Conservation (phyloP, 2,329 filamentous ascomycete species). For the Metarhizium guizhouense region DNA sequence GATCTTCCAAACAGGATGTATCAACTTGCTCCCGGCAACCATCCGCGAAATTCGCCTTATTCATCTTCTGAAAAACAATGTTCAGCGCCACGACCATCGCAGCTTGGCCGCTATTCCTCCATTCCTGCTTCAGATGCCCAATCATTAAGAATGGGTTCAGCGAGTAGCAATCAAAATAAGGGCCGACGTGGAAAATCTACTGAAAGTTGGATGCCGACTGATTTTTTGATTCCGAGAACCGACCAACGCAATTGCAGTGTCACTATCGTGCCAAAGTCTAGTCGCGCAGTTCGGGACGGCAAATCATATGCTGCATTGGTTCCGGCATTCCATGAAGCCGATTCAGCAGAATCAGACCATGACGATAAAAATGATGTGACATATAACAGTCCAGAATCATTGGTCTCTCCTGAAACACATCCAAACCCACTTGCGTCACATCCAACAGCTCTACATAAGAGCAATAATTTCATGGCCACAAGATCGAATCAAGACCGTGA, state of each 20-base stretch:
- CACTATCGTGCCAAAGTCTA: background rate
- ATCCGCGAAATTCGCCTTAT: slow-evolving; percentile 33
- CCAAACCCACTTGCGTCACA: slow-evolving; percentile 48
- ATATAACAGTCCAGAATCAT: slow-evolving; percentile 15
- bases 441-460: slow-evolving; percentile 21
- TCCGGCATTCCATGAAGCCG: slow-evolving; percentile 33
- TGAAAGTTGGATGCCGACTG: slow-evolving; percentile 45
- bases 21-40: slow-evolving; percentile 35
- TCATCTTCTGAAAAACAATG: slow-evolving; percentile 38
- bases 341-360: slow-evolving; percentile 31
- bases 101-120: slow-evolving; percentile 39
- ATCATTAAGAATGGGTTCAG: slow-evolving; percentile 16
- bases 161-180: slow-evolving; percentile 17
- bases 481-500: slow-evolving; percentile 2
- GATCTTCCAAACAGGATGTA: slow-evolving; percentile 49
- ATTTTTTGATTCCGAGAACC: slow-evolving; percentile 45
- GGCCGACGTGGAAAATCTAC: slow-evolving; percentile 38
- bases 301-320: slow-evolving; percentile 37
- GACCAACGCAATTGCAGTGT: slow-evolving; percentile 35
- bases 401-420: slow-evolving; percentile 19
- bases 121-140: slow-evolving; percentile 35
- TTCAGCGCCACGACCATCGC: slow-evolving; percentile 28
- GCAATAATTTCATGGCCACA: slow-evolving; percentile 11
- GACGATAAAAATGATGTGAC: slow-evolving; percentile 26
- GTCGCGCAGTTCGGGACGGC: slow-evolving; percentile 24